phyloP scores from a whole-genome alignment of 805 yeast species.

The Myxozyma sirexii region DNA sequence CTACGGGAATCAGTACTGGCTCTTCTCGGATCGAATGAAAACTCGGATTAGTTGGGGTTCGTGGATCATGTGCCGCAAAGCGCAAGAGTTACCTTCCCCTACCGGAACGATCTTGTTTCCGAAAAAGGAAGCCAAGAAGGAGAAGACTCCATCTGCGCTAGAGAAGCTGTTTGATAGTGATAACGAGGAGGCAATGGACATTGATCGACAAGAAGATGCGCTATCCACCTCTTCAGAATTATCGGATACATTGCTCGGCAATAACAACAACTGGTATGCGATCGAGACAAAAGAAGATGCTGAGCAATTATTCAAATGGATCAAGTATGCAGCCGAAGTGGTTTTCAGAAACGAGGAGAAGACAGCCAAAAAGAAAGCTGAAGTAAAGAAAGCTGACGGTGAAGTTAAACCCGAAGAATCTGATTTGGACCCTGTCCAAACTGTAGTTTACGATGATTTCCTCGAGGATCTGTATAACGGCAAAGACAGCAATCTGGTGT shows the following conservation, averaged over 20 bases:
- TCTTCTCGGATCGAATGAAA: conserved; percentile 42
- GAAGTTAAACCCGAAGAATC: not conserved
- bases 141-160: not conserved
- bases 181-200: not conserved
- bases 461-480: conserved; percentile 16
- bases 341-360: conserved; percentile 5
- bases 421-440: not conserved
- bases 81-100: conserved; percentile 28
- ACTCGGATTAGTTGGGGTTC: conserved; percentile 42
- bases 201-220: conserved; percentile 11
- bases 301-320: conserved; percentile 25
- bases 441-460: conserved; percentile 19
- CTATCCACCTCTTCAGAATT: conserved; percentile 22
- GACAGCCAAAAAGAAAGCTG: not conserved
- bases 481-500: not conserved
- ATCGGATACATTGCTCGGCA: conserved; percentile 25
- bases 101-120: conserved; percentile 31
- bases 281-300: conserved; percentile 28
- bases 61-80: conserved; percentile 39
- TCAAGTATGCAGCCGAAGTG: conserved; percentile 12
- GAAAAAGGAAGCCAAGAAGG: conserved; percentile 5
- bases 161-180: not conserved
- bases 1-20: conserved; percentile 44
- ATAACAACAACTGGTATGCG: conserved; percentile 32
- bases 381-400: not conserved